These are phyloP conservation scores for Parathielavia appendiculata DNA, from an alignment of 495 filamentous ascomycete species.

Conservation along the genomic window DNA sequence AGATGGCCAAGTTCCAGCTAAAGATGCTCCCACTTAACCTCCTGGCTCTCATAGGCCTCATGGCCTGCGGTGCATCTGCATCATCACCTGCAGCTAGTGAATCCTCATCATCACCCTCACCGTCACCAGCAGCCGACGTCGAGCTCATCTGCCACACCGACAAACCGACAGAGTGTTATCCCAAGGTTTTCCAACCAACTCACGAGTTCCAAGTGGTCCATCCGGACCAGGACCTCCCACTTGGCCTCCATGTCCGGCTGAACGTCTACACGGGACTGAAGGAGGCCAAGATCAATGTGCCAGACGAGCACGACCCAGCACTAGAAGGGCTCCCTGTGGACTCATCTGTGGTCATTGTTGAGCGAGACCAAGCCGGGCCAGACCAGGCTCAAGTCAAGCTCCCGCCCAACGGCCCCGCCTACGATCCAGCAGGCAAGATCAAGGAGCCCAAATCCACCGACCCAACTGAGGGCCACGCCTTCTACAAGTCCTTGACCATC, in stretches of 20 bases:
- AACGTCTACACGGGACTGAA: slow-evolving; percentile 57
- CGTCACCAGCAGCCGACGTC: slow-evolving; percentile 26
- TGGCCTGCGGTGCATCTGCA: slow-evolving; percentile 21
- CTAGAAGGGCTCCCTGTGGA: slow-evolving; percentile 45
- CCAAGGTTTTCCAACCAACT: slow-evolving; percentile 56
- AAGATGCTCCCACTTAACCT: slow-evolving; percentile 24
- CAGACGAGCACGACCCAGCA: slow-evolving; percentile 40
- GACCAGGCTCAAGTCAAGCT: slow-evolving; percentile 5
- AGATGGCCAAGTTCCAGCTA: slow-evolving; percentile 22
- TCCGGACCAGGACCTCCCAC: slow-evolving; percentile 59
- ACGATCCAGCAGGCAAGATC: slow-evolving; percentile 49
- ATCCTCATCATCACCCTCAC: slow-evolving; percentile 27
- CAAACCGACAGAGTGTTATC: slow-evolving; percentile 58
- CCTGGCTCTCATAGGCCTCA: slow-evolving; percentile 24
- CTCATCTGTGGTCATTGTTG: slow-evolving; percentile 45
- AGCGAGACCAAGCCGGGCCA: slow-evolving; percentile 18
- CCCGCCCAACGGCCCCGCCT: slow-evolving; percentile 40
- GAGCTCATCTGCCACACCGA: slow-evolving; percentile 61
- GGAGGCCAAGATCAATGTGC: slow-evolving; percentile 57
- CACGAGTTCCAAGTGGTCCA: slow-evolving; percentile 56
- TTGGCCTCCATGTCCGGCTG: slow-evolving; percentile 58
- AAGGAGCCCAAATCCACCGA: slow-evolving; percentile 39
- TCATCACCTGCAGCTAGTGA: slow-evolving; percentile 18
- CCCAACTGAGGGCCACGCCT: slow-evolving; percentile 26
- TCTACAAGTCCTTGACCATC: slow-evolving; percentile 41